Evolutionary conservation across 139 green algal genomes (phyloP).

Genomic region (Asterochloris sp.): DNA sequence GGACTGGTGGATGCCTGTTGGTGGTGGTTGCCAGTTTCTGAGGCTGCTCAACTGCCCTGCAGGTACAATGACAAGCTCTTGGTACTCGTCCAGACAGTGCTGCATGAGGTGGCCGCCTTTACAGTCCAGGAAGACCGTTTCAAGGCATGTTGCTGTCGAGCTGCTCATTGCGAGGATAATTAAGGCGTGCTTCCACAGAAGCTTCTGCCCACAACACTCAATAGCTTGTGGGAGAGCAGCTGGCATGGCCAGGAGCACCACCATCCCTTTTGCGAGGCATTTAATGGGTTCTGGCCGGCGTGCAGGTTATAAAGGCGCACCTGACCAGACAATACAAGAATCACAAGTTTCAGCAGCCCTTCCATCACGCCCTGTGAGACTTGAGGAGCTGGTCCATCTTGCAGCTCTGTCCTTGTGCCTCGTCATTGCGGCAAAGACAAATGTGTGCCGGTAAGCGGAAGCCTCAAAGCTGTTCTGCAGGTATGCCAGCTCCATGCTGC

Average conservation of each 20-base stretch:
- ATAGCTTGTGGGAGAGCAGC: too few species aligned
- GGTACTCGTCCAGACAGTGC: slow-evolving; percentile 58
- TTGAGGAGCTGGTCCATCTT: too few species aligned
- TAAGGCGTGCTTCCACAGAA: too few species aligned
- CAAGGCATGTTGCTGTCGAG: slow-evolving; percentile 12
- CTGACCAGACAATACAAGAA: slow-evolving; percentile 31
- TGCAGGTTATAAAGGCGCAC: slow-evolving; percentile 54
- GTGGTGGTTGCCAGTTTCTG: neutral
- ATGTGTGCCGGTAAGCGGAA: too few species aligned
- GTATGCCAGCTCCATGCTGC: slow-evolving; percentile 23
- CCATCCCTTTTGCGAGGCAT: too few species aligned
- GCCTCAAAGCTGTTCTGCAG: too few species aligned
- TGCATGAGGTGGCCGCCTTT: slow-evolving; percentile 57
- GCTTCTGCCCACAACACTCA: too few species aligned
- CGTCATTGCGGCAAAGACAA: too few species aligned
- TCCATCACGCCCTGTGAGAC: slow-evolving; percentile 78
- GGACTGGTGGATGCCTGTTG: neutral
- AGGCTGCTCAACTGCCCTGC: slow-evolving; percentile 4
- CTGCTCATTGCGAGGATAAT: too few species aligned
- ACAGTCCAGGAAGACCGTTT: slow-evolving; percentile 67
- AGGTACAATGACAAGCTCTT: slow-evolving; percentile 88
- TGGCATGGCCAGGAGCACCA: too few species aligned
- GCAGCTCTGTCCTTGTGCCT: too few species aligned
- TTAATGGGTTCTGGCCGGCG: neutral
- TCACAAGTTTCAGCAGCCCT: slow-evolving; percentile 74